A percentile compares a stretch with the other conserved stretches of the same genome.
Evolutionary conservation across 1,139 yeast species (phyloP).

Genomic region (Debaryomyces fabryi): DNA sequence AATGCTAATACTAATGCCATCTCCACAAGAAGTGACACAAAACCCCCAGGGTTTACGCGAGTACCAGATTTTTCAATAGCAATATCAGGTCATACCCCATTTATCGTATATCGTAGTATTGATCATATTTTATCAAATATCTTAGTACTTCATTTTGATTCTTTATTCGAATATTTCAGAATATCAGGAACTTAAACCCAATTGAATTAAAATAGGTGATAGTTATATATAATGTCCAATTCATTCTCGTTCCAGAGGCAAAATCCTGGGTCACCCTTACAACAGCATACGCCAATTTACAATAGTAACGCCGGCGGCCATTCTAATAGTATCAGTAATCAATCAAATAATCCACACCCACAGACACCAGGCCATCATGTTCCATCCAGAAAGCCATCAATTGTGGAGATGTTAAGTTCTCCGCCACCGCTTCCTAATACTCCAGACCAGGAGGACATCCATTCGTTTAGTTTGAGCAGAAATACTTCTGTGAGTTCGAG

Average conservation of each 20-base stretch:
- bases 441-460: slow-evolving; percentile 34
- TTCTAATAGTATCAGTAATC: not conserved
- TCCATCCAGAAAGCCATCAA: slow-evolving; percentile 64
- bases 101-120: not conserved
- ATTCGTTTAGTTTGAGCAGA: slow-evolving; percentile 47
- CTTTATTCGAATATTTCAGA: not conserved
- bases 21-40: slow-evolving; percentile 2
- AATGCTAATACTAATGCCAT: not conserved
- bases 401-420: slow-evolving; percentile 79
- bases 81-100: slow-evolving; percentile 8
- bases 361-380: slow-evolving; percentile 4
- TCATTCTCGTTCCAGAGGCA: slow-evolving; percentile 14
- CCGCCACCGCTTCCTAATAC: slow-evolving; percentile 67
- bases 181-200: not conserved
- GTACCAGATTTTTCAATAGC: slow-evolving; percentile 3
- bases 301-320: not conserved
- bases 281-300: slow-evolving; percentile 6
- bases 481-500: slow-evolving; percentile 43
- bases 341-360: slow-evolving; percentile 12
- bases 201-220: slow-evolving; percentile 3
- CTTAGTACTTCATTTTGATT: not conserved
- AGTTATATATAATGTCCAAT: slow-evolving; percentile 9
- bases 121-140: not conserved
- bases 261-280: slow-evolving; percentile 13
- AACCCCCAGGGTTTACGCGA: not conserved